Percentiles rank a stretch among this genome's conserved stretches.
Conservation (phyloP, 2,329 filamentous ascomycete species). For the Fusarium nematophilum region DNA sequence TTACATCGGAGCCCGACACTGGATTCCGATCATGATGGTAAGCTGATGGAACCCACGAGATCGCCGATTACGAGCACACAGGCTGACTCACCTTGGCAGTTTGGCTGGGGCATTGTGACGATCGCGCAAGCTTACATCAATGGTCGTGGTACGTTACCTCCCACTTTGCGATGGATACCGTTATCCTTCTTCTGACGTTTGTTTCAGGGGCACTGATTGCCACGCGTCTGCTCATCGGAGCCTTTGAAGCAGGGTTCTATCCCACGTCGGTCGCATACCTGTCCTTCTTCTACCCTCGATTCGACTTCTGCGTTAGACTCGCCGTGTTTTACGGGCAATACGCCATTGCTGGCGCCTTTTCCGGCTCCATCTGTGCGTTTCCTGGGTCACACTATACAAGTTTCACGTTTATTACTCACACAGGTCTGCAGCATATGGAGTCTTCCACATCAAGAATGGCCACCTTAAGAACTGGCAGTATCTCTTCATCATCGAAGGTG, state of each 20-base stretch:
- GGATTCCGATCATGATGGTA: conserved; percentile 45
- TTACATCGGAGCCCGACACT: conserved; percentile 41
- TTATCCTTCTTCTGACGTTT: conserved; percentile 14
- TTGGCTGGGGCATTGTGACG: conserved; percentile 42
- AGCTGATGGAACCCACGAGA: conserved; percentile 2
- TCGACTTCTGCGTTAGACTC: conserved; percentile 41
- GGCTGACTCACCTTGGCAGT: conserved; percentile 31
- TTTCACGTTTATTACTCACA: conserved; percentile 4
- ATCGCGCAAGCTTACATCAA: conserved; percentile 42
- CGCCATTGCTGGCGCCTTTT: conserved; percentile 43
- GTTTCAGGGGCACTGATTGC: conserved; percentile 37
- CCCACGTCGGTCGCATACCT: conserved; percentile 44
- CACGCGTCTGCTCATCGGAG: conserved; percentile 43
- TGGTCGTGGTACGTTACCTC: conserved; percentile 35
- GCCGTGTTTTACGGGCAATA: conserved; percentile 46
- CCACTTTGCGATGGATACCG: neutral
- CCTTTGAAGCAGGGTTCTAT: conserved; percentile 45
- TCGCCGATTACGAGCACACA: neutral
- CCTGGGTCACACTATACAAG: neutral
- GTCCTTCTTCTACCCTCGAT: conserved; percentile 42
- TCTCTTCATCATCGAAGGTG: conserved; percentile 77
- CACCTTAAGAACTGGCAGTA: conserved; percentile 70
- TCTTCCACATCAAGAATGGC: conserved; percentile 40
- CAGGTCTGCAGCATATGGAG: conserved; percentile 40
- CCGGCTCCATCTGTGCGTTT: conserved; percentile 41